Conservation (phyloP, 495 filamentous ascomycete species). For the Hypoxylon fragiforme region DNA sequence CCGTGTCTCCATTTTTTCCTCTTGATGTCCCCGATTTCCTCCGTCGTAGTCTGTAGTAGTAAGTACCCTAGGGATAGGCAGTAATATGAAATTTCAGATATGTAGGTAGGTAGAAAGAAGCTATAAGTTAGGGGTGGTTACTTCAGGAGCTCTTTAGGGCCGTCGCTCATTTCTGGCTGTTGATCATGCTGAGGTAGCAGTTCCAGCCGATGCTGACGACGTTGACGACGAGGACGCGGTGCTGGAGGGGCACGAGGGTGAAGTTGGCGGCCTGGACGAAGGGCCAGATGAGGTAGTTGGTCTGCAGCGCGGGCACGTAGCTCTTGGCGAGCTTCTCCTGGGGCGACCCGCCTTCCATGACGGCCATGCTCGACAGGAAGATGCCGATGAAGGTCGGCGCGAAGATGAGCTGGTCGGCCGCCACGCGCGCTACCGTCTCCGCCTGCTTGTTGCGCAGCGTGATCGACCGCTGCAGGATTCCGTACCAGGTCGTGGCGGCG, state of each 20-base stretch:
- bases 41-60: too few species aligned
- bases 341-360: conserved; percentile 77
- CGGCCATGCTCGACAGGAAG: conserved; percentile 84
- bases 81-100: too few species aligned
- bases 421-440: conserved; percentile 81
- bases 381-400: conserved; percentile 77
- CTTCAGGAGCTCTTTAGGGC: too few species aligned
- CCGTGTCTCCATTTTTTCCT: too few species aligned
- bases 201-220: conserved; percentile 87
- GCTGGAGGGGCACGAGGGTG: conserved; percentile 82
- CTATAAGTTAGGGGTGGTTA: too few species aligned
- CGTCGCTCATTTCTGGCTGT: conserved; percentile 31
- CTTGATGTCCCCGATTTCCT: too few species aligned
- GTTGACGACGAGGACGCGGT: conserved; percentile 87
- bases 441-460: conserved; percentile 63
- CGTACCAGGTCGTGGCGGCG: conserved; percentile 86
- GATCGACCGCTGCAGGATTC: conserved; percentile 68
- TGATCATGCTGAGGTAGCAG: conserved; percentile 75
- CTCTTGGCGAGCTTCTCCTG: conserved; percentile 69
- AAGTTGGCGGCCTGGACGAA: conserved; percentile 90
- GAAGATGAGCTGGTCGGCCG: conserved; percentile 83
- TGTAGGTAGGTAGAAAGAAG: too few species aligned
- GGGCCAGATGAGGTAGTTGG: conserved; percentile 94
- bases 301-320: conserved; percentile 70
- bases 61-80: too few species aligned